Base-by-base conservation (phyloP, 106 monocot genomes). In the Platanthera guangdongensis region DNA sequence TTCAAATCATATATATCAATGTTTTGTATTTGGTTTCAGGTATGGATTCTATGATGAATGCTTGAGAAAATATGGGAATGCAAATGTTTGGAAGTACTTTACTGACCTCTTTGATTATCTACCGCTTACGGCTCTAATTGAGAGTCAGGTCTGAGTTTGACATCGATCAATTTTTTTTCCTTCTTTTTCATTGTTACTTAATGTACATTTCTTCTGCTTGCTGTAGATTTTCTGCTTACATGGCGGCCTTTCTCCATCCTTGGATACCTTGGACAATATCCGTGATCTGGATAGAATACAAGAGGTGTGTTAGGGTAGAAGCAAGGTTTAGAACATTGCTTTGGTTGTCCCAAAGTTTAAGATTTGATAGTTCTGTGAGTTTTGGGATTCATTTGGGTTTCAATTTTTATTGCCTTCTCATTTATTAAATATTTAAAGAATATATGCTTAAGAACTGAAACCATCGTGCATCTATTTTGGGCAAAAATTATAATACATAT, bases 11-110 rank as follows among this genome's bases (percentile, higher is more conserved):
- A 19, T n/a, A 59, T 32, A 65, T 65, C 51, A n/a, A 72, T 72
- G 9, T 47, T 49, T 8, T 70, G 70, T 47, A 47, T 47, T 70
- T 72, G 15, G 21, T 32, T 22, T 72, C 89, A 92, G 91, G 74
- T 95, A 95, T 82, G 94, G 94, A 46, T 95, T 95, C 73, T 95
- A 95, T 80, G 94, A 95, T 79, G 94, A 95, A 76, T 95, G 94
- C 80, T 91, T 95, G 77, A 85, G 94, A 87, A 95, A 95, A 57
- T 95, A 95, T 74, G 94, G 94, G 30, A 95, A 95, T 84, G 94
- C 91, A 84, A 95, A 95, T 81, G 91, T 95, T n/a, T 95, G 94
- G 94, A 95, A 95, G 76, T 95, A 89, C 79, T 95, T 95, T 48
- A 95, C 94, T 13, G 91, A 95, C 49, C 82, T 95, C 51, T 95